These are phyloP conservation scores for Quercus wislizeni DNA, from an alignment of 306 rosid species.

Conservation along the genomic window DNA sequence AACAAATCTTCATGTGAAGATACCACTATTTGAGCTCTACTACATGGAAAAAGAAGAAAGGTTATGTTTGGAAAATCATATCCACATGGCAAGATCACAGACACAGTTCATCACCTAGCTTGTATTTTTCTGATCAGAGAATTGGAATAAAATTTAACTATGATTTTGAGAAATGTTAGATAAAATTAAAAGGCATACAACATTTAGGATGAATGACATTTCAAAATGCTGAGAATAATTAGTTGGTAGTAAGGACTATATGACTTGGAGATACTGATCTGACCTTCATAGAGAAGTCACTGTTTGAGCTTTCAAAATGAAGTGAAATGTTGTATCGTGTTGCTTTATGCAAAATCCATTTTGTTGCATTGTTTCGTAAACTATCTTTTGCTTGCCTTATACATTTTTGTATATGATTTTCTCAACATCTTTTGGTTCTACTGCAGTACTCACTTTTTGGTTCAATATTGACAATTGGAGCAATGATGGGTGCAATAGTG, in stretches of 20 bases:
- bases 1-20: no score
- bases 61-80: no score
- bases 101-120: no score
- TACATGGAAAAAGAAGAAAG: no score
- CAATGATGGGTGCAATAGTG: conserved; percentile 75
- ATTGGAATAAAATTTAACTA: no score
- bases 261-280: not conserved
- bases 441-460: conserved; percentile 77
- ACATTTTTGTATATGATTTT: not conserved
- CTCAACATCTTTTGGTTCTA: not conserved
- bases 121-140: no score
- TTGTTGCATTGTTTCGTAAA: not conserved
- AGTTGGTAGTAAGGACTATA: not conserved
- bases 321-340: not conserved
- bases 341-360: not conserved
- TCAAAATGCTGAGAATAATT: no score
- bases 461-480: conserved; percentile 81
- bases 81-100: no score
- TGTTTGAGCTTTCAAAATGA: not conserved
- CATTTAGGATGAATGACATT: no score
- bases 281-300: not conserved
- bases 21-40: no score
- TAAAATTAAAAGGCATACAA: no score
- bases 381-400: not conserved
- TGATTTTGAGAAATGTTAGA: no score